Conservation (phyloP, 495 filamentous ascomycete species). For the Aspergillus panamensis region DNA sequence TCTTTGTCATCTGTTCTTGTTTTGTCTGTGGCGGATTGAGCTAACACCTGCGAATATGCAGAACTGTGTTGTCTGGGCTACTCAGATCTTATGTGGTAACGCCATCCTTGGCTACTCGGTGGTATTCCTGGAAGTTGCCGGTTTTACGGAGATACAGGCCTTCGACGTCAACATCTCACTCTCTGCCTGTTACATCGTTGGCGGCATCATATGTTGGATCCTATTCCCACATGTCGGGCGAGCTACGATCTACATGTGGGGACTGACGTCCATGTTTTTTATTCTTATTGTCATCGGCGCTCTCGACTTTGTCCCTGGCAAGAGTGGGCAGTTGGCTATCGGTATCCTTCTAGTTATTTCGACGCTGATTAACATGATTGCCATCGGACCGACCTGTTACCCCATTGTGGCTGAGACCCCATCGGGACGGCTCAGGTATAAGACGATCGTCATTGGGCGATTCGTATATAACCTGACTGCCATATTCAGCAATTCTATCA, state of each 20-base stretch:
- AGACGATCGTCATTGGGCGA: constrained; percentile 35
- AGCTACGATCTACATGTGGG: constrained; percentile 49
- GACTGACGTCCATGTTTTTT: constrained; percentile 40
- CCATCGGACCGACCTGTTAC: constrained; percentile 43
- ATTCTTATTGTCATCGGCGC: constrained; percentile 50
- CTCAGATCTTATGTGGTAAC: constrained; percentile 35
- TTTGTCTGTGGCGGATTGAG: background rate
- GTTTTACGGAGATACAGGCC: constrained; percentile 25
- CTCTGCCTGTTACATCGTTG: constrained; percentile 60
- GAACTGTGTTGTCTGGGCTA: constrained; percentile 33
- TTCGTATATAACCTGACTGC: constrained; percentile 30
- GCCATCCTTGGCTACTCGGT: constrained; percentile 33
- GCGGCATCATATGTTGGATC: constrained; percentile 60
- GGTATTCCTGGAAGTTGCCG: constrained; percentile 41
- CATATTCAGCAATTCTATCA: constrained; percentile 31
- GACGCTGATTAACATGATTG: constrained; percentile 31
- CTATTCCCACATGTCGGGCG: constrained; percentile 47
- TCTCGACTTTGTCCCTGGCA: constrained; percentile 47
- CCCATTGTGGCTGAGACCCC: constrained; percentile 37
- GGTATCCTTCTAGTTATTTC: constrained; percentile 30
- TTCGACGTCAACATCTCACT: constrained; percentile 35
- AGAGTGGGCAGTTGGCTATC: constrained; percentile 24
- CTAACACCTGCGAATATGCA: constrained; percentile 27
- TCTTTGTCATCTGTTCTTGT: constrained; percentile 18
- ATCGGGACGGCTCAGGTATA: constrained; percentile 32